Base-by-base conservation (phyloP, 2,329 filamentous ascomycete genomes). In the Aspergillus quadricinctus region DNA sequence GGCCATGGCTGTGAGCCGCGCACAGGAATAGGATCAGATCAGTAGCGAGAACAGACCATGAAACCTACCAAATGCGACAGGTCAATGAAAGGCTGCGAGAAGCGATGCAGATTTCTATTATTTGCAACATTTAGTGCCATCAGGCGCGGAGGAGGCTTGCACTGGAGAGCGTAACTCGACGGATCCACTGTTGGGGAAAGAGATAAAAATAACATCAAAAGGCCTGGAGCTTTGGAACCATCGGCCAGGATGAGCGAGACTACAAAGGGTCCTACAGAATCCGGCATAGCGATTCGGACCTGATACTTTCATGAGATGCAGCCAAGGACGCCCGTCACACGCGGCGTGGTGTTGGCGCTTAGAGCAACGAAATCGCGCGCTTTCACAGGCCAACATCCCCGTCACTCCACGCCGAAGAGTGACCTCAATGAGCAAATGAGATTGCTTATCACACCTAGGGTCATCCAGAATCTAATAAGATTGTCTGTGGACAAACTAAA, bases 251-350 rank as follows among this genome's bases (percentile, higher is more conserved):
- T 50, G 29, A 25, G 31, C 23, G 31, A 40, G 31, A 31, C 45
- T 14, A 51, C 17, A n/a, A 17, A 54, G 50, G 45, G 50, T 59
- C 58, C 58, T 63, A 64, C 64, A 63, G 62, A 59, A 57, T 43
- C 14, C 57, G 58, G 58, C 59, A 58, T 54, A 46, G 31, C 41
- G 41, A 23, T 23, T 46, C 21, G 27, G 23, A 17, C 43, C 21
- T 27, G 43, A 46, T 46, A 14, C n/a, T 50, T 31, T 21, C 52
- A 19, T 53, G 25, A 64, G 61, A 65, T 71, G 69, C 69, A 69
- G 57, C 59, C 63, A 45, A 50, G 52, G 51, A 35, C 57, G 63
- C 66, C 66, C 64, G 69, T 72, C 69, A 72, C 69, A 69, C 62
- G 49, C 64, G 64, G 63, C 60, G 64, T 65, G 48, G 52, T 61